A percentile compares a stretch with the other conserved stretches of the same genome.
Conservation (phyloP, 495 filamentous ascomycete species). For the Mycothermus thermophilus region DNA sequence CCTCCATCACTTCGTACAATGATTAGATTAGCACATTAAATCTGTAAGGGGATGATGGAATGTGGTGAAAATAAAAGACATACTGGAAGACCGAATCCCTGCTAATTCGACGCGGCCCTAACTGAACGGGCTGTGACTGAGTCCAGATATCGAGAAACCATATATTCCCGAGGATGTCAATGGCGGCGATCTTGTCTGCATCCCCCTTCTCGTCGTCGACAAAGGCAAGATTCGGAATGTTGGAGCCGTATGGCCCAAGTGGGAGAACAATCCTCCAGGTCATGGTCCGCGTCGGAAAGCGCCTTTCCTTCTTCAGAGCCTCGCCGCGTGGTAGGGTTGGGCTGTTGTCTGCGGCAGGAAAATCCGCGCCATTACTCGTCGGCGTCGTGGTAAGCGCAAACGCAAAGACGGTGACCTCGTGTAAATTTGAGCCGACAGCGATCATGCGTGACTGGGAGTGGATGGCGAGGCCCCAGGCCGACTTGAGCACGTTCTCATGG, state of each 20-base stretch:
- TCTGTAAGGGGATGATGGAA: too few species aligned
- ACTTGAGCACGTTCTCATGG: slow-evolving; percentile 55
- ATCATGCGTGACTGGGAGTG: slow-evolving; percentile 67
- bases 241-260: slow-evolving; percentile 26
- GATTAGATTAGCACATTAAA: too few species aligned
- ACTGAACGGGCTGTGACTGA: too few species aligned
- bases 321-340: slow-evolving; percentile 7
- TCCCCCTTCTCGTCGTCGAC: slow-evolving; percentile 49
- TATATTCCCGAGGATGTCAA: slow-evolving; percentile 54
- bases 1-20: slow-evolving; percentile 20
- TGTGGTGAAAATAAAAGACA: too few species aligned
- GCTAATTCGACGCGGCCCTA: too few species aligned
- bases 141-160: slow-evolving; percentile 56
- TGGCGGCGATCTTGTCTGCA: slow-evolving; percentile 53
- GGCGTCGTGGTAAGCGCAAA: slow-evolving; percentile 52
- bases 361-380: slow-evolving; percentile 6
- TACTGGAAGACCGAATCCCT: too few species aligned
- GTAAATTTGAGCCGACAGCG: slow-evolving; percentile 63
- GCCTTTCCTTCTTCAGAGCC: slow-evolving; percentile 15
- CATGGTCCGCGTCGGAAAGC: slow-evolving; percentile 21
- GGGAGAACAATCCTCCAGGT: slow-evolving; percentile 30
- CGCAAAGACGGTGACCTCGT: slow-evolving; percentile 54
- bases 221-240: slow-evolving; percentile 73
- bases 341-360: slow-evolving; percentile 2
- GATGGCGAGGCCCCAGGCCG: slow-evolving; percentile 83